Conservation (phyloP, 2,329 filamentous ascomycete species). For the Fusarium sp. region DNA sequence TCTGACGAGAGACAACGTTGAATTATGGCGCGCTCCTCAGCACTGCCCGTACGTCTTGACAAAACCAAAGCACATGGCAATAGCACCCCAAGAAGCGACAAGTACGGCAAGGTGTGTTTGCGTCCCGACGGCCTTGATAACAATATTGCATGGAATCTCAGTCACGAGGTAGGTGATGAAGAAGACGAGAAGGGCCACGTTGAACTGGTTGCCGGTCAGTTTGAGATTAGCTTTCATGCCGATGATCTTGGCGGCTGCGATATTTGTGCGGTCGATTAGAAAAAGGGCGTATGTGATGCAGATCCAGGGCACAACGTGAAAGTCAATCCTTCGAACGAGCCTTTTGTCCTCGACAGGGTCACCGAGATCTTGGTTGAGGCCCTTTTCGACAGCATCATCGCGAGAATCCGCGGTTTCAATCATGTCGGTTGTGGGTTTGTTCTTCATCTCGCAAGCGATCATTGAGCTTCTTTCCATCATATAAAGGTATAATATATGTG, state of each 20-base stretch:
- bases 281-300: slow-evolving; percentile 1
- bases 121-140: too few relatives aligned
- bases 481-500: neutral
- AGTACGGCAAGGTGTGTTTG: too few relatives aligned
- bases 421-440: neutral
- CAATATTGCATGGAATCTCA: too few relatives aligned
- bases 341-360: neutral
- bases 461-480: neutral
- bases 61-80: slow-evolving; percentile 10
- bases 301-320: neutral
- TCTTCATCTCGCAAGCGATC: neutral
- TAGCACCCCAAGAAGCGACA: slow-evolving; percentile 10
- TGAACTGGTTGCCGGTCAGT: neutral
- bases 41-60: neutral
- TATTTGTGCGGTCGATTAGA: slow-evolving; percentile 14
- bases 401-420: neutral
- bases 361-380: neutral
- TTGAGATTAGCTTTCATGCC: slow-evolving; percentile 5
- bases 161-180: too few relatives aligned
- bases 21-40: too few relatives aligned
- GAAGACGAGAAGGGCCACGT: slow-evolving; percentile 4
- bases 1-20: too few relatives aligned
- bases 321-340: neutral
- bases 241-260: slow-evolving; percentile 9
- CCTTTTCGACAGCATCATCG: neutral